A percentile compares a stretch with the other conserved stretches of the same genome.
These are phyloP conservation scores for Prunus yedoensis DNA, from an alignment of 331 rosid species.

Conservation along the genomic window DNA sequence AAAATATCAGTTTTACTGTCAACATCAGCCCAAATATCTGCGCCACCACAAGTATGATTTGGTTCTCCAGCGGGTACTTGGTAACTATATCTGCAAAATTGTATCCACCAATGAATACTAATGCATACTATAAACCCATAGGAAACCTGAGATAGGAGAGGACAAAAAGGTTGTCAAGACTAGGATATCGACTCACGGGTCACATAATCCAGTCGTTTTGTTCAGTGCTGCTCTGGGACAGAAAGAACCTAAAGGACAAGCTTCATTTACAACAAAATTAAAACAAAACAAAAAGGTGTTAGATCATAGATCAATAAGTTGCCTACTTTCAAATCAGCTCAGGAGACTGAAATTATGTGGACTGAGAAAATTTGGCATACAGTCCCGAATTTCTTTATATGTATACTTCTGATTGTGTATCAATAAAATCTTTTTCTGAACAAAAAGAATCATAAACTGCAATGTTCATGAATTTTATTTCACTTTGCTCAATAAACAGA, in stretches of 20 bases:
- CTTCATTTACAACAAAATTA: slow-evolving; percentile 49
- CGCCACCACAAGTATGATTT: slow-evolving; percentile 81
- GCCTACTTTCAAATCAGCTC: not conserved
- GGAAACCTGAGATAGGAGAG: not conserved
- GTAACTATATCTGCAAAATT: slow-evolving; percentile 68
- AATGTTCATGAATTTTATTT: not conserved
- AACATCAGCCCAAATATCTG: slow-evolving; percentile 70
- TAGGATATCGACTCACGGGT: slow-evolving; percentile 61
- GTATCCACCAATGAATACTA: slow-evolving; percentile 19
- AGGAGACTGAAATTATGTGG: not conserved
- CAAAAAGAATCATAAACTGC: not conserved
- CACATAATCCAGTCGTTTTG: slow-evolving; percentile 60
- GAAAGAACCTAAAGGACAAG: slow-evolving; percentile 84
- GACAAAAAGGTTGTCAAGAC: not conserved
- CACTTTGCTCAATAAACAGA: not conserved
- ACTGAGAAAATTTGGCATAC: not conserved
- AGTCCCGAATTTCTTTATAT: not conserved
- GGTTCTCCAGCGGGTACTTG: slow-evolving; percentile 61
- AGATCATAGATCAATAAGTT: not conserved
- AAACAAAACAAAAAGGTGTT: slow-evolving; percentile 1
- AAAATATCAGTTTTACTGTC: slow-evolving; percentile 63
- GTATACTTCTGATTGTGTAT: not conserved
- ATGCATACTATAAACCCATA: slow-evolving; percentile 9
- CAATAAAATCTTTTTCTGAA: not conserved
- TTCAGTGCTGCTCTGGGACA: slow-evolving; percentile 69